Evolutionary conservation across 148 eudicot species (phyloP), one percentile per base, ranked within the genome.

Genomic region (Euryodendron excelsum): DNA sequence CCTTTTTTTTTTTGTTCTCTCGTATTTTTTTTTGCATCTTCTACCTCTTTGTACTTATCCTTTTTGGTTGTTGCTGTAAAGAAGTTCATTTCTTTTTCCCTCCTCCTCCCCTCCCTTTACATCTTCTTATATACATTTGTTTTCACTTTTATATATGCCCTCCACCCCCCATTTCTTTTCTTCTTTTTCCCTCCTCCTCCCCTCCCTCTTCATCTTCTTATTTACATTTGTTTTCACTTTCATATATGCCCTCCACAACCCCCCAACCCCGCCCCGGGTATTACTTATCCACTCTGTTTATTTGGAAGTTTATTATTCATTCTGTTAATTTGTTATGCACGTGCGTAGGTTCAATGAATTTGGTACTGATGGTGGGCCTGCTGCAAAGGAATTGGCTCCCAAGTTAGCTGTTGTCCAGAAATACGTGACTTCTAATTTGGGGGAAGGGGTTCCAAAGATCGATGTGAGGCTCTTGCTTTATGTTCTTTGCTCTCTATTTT

Each of bases 321-420:
- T 48, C 25, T 28, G n/a, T 31, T 79, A 8, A 11, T 39, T 21
- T 56, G 52, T 10, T 25, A 41, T n/a, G n/a, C n/a, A 21, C 74
- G 44, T 34, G 15, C 36, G 18, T 39, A 93, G 98, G 91, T 93
- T 85, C 86, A 85, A 85, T 86, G 98, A 93, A 34, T 91, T 90
- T 72, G 94, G 96, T 53, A 86, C 63, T 64, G 89, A 91, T 84
- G 98, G 96, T 44, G 98, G 98, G 25, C 89, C 94, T 50, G 88
- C 91, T 74, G 96, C 92, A 47, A 85, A 86, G 67, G 87, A 84
- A 69, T 77, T 88, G 71, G 86, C 83, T 72, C 94, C 96, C 47
- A 90, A 86, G 84, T 45, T 91, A 44, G 74, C 53, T 71, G 80
- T 45, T 71, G 12, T 89, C 47, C 84, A 81, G 73, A 82, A 82